phyloP scores from a whole-genome alignment of 176 grass and related monocot species.

The Microstegium vimineum region DNA sequence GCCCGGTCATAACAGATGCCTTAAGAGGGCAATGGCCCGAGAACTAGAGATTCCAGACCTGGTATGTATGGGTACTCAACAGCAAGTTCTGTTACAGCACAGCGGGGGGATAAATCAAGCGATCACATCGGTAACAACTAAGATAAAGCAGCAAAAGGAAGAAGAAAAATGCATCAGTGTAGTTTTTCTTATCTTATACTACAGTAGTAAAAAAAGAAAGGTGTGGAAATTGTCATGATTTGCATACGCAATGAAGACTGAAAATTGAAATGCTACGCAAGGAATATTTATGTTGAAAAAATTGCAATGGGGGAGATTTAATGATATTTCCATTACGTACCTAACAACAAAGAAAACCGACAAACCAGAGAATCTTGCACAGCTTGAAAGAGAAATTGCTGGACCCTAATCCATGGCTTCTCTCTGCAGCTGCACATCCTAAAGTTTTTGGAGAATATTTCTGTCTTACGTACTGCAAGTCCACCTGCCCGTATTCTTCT shows the following conservation, averaged over 20 bases:
- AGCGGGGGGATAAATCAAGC: neutral
- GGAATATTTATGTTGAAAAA: neutral
- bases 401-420: neutral
- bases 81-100: neutral
- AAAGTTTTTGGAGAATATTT: constrained; percentile 16
- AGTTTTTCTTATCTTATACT: neutral
- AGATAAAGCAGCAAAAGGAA: neutral
- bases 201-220: neutral
- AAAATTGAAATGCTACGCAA: neutral
- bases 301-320: neutral
- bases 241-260: neutral
- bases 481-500: neutral
- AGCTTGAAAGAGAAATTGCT: neutral
- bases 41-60: neutral
- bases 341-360: neutral
- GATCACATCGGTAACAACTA: neutral
- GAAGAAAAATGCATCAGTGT: neutral
- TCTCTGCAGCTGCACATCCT: neutral
- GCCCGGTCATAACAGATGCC: no score
- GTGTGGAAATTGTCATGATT: neutral
- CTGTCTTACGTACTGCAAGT: neutral
- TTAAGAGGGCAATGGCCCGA: neutral
- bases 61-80: neutral
- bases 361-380: constrained; percentile 11
- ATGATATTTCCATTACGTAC: neutral